Base-by-base conservation (phyloP, 495 filamentous ascomycete species). In the Talaromyces thailandensis region DNA sequence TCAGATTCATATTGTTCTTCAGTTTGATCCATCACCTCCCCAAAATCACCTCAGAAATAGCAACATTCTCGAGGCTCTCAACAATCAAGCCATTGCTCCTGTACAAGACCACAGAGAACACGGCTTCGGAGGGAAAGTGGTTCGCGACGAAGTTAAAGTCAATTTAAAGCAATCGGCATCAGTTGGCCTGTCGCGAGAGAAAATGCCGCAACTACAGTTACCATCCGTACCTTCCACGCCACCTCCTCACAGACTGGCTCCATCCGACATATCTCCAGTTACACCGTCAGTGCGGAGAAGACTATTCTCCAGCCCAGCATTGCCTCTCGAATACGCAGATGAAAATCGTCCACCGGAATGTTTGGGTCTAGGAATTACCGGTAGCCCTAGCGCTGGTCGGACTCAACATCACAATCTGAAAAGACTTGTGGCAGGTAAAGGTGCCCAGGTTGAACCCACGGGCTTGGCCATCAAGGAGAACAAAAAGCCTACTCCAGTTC, bases 301-400 rank as follows among this genome's bases (percentile, higher is more conserved):
- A 50, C 45, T 52, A 11, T 72, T 72, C 48, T 69, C 74, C 5
- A 67, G 67, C 5, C 63, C 65, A 18, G 62, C 55, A 29, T 69
- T 67, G 23, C 64, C 66, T 7, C 51, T 67, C 5, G 68, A 66
- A 35, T 66, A 69, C 56, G 23, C 61, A 1, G 61, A 52, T 16
- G 21, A 52, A 8, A 52, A 65, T 24, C 62, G 48, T 29, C 53
- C 63, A 4, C 37, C 55, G 9, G 63, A 50, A 37, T 66, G 70
- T n/a, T 52, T 76, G 18, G 72, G 71, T 8, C 45, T 76, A 12
- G 71, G 72, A 12, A 72, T 75, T 6, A 73, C 72, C 0, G 60
- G 60, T 40, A 76, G 69, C 35, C 72, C 74, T 16, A 21, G 40
- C 6, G 25, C 35, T 11, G 8, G 6, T 8, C 6, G 31, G 12